Evolutionary conservation across 805 yeast species (phyloP).

Genomic region (Ogataea nakhonphanomensis): DNA sequence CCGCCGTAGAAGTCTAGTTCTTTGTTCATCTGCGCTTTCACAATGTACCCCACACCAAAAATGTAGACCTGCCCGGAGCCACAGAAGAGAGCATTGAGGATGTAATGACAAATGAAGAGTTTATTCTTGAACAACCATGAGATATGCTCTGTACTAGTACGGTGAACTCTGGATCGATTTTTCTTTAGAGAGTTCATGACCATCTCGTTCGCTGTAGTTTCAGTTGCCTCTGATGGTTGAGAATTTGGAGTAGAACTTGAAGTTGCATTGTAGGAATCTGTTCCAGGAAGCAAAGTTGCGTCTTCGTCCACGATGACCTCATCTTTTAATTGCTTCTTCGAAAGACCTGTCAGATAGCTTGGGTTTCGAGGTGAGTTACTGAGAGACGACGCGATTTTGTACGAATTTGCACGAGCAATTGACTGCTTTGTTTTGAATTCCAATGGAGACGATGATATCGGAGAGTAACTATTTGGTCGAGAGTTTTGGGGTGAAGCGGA

Average conservation of each 20-base stretch:
- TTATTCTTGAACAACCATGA: slow-evolving; percentile 27
- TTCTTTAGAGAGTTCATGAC: slow-evolving; percentile 8
- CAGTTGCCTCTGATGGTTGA: slow-evolving; percentile 7
- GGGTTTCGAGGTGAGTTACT: slow-evolving; percentile 27
- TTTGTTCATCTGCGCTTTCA: slow-evolving; percentile 41
- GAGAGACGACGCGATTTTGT: slow-evolving; percentile 24
- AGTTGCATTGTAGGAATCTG: background rate
- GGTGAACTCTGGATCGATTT: slow-evolving; percentile 9
- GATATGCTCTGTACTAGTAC: slow-evolving; percentile 24
- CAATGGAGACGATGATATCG: slow-evolving; percentile 27
- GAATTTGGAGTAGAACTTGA: slow-evolving; percentile 4
- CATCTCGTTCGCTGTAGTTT: slow-evolving; percentile 1
- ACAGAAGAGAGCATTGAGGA: slow-evolving; percentile 53
- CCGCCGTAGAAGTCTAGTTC: slow-evolving; percentile 24
- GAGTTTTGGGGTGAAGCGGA: slow-evolving; percentile 1
- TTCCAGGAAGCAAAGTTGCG: slow-evolving; percentile 6
- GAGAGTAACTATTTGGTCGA: slow-evolving; percentile 15
- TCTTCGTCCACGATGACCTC: slow-evolving; percentile 23
- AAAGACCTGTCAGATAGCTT: slow-evolving; percentile 17
- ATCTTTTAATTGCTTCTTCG: slow-evolving; percentile 15
- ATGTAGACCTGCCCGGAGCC: slow-evolving; percentile 73
- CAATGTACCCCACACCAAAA: slow-evolving; percentile 71
- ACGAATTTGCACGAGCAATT: slow-evolving; percentile 22
- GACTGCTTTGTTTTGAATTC: slow-evolving; percentile 26
- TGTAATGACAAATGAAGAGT: slow-evolving; percentile 48